Evolutionary conservation across 768 basidiomycete genomes (phyloP).

Genomic region (Pleurotus pulmonarius): DNA sequence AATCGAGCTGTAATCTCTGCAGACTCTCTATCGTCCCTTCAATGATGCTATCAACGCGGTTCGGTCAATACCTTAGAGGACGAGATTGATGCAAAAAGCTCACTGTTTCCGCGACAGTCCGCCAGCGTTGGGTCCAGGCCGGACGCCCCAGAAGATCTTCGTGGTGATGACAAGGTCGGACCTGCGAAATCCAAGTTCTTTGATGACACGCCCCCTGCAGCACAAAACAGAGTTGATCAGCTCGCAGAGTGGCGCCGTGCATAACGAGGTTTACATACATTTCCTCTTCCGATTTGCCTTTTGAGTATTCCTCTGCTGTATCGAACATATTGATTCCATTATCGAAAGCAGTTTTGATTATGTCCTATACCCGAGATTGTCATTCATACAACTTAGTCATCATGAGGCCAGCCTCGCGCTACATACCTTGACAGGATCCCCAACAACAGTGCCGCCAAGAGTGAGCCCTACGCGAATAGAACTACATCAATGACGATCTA

Average conservation of each 20-base stretch:
- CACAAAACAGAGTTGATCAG: not conserved
- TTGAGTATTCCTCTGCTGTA: conserved; percentile 61
- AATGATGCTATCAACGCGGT: conserved; percentile 45
- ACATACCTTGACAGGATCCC: conserved; percentile 65
- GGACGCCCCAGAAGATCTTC: conserved; percentile 74
- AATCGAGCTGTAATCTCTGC: conserved; percentile 67
- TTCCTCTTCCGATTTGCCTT: conserved; percentile 69
- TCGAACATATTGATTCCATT: conserved; percentile 77
- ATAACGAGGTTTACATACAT: conserved; percentile 54
- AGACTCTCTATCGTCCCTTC: conserved; percentile 70
- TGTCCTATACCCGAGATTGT: conserved; percentile 42
- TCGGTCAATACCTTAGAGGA: not conserved
- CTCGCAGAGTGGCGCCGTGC: not conserved
- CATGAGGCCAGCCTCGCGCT: conserved; percentile 1
- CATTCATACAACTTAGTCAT: not conserved
- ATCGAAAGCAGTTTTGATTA: conserved; percentile 76
- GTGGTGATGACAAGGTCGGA: conserved; percentile 75
- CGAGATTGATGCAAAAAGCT: conserved; percentile 16
- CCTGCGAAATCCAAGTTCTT: conserved; percentile 64
- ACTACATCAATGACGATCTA: not conserved
- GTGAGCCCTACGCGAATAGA: conserved; percentile 40
- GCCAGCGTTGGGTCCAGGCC: conserved; percentile 52
- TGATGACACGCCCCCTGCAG: conserved; percentile 63
- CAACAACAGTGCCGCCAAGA: conserved; percentile 57
- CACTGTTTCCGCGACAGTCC: conserved; percentile 61